Evolutionary conservation across 805 yeast species (phyloP).

Genomic region (Candida insectorum): DNA sequence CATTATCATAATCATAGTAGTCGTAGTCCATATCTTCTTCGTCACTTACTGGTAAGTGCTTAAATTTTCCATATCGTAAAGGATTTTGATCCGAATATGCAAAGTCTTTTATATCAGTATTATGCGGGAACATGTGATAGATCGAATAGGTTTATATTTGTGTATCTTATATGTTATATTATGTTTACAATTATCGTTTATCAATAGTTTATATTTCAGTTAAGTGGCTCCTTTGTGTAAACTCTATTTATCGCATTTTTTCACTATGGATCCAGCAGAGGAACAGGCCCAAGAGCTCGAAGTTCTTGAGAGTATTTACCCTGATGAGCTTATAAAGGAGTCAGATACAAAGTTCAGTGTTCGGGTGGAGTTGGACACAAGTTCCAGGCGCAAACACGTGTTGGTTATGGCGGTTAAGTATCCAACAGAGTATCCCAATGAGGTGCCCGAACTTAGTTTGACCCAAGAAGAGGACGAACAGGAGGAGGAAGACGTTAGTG

Average conservation of each 20-base stretch:
- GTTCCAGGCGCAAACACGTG: conserved; percentile 54
- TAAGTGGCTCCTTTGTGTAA: too few species aligned
- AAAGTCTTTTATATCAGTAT: conserved; percentile 66
- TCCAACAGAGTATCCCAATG: conserved; percentile 82
- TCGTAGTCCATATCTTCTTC: conserved; percentile 10
- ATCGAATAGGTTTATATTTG: background rate
- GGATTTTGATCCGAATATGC: conserved; percentile 74
- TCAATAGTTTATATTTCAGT: background rate
- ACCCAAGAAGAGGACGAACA: conserved; percentile 26
- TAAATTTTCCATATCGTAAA: conserved; percentile 57
- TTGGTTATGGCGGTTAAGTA: conserved; percentile 61
- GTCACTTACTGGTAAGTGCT: conserved; percentile 3
- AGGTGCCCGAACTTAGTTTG: conserved; percentile 57
- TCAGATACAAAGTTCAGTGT: conserved; percentile 46
- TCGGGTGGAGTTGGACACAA: conserved; percentile 62
- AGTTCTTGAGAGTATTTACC: conserved; percentile 86
- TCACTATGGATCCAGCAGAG: conserved; percentile 66
- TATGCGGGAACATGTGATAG: conserved; percentile 12
- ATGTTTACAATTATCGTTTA: background rate
- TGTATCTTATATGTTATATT: background rate
- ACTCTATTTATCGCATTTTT: background rate
- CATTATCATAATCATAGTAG: conserved; percentile 7
- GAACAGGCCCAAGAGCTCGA: conserved; percentile 91
- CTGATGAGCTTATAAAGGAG: conserved; percentile 69
- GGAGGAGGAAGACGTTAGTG: conserved; percentile 21